phyloP scores from a whole-genome alignment of 345 rosid genomes.

The Euphorbia tirucalli region DNA sequence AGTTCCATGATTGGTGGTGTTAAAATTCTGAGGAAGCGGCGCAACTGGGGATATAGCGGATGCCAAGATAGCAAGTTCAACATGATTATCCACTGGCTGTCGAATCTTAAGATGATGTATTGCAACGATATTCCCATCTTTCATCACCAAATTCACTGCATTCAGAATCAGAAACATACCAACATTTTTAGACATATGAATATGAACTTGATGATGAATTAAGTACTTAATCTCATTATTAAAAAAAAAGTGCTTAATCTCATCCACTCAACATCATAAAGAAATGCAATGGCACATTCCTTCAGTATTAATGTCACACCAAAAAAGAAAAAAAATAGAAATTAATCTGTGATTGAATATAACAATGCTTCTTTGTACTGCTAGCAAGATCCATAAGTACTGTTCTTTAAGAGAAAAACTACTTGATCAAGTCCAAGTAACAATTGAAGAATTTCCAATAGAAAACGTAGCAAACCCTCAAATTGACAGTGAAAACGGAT shows the following conservation, averaged over 20 bases:
- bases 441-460: background rate
- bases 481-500: too few species aligned
- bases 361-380: too few species aligned
- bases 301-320: background rate
- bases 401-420: too few species aligned
- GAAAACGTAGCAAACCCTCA: too few species aligned
- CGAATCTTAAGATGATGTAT: slow-evolving; percentile 17
- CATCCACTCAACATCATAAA: background rate
- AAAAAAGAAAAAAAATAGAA: too few species aligned
- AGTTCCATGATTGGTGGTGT: slow-evolving; percentile 8
- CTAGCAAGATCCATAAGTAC: too few species aligned
- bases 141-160: slow-evolving; percentile 30
- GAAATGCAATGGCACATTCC: background rate
- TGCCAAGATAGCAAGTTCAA: slow-evolving; percentile 28
- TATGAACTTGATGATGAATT: too few species aligned
- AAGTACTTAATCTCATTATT: too few species aligned
- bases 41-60: slow-evolving; percentile 21
- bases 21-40: slow-evolving; percentile 20
- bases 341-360: too few species aligned
- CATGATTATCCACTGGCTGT: background rate
- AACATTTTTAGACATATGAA: too few species aligned
- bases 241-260: background rate
- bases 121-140: slow-evolving; percentile 27
- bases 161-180: too few species aligned
- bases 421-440: background rate